A percentile compares a stretch with the other conserved stretches of the same genome.
Conservation (phyloP, 495 filamentous ascomycete species). For the Lasiosphaeria ovina region DNA sequence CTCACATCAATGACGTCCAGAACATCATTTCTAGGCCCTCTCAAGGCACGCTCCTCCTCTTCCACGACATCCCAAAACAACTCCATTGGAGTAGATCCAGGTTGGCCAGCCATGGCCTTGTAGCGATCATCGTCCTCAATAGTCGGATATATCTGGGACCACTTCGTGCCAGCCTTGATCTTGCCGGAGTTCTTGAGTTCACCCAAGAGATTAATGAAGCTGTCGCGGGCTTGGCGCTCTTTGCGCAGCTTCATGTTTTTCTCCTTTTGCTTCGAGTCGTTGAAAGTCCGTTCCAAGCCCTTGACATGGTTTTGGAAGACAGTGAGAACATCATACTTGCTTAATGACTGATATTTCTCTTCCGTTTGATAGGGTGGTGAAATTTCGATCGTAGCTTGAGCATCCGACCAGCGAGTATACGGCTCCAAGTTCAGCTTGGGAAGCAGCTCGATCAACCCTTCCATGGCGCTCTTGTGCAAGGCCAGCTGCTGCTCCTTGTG, state of each 20-base stretch:
- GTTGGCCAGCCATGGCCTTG: conserved; percentile 77
- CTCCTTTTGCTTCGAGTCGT: conserved; percentile 82
- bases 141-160: conserved; percentile 76
- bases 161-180: conserved; percentile 88
- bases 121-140: conserved; percentile 84
- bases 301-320: conserved; percentile 96
- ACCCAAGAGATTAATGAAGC: conserved; percentile 68
- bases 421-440: conserved; percentile 84
- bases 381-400: conserved; percentile 74
- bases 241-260: conserved; percentile 75
- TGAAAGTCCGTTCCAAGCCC: conserved; percentile 81
- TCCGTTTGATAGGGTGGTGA: conserved; percentile 80
- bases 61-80: conserved; percentile 96
- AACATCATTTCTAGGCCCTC: conserved; percentile 78
- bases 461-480: conserved; percentile 77
- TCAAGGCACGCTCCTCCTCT: conserved; percentile 83
- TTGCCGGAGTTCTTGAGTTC: conserved; percentile 74
- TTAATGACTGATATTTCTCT: conserved; percentile 83
- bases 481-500: conserved; percentile 71
- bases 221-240: conserved; percentile 82
- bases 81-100: conserved; percentile 87
- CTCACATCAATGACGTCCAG: conserved; percentile 88
- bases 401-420: conserved; percentile 93
- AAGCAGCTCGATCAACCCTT: conserved; percentile 77
- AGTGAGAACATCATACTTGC: conserved; percentile 84